phyloP scores from a whole-genome alignment of 345 rosid species.

The Eucalyptus melliodora region DNA sequence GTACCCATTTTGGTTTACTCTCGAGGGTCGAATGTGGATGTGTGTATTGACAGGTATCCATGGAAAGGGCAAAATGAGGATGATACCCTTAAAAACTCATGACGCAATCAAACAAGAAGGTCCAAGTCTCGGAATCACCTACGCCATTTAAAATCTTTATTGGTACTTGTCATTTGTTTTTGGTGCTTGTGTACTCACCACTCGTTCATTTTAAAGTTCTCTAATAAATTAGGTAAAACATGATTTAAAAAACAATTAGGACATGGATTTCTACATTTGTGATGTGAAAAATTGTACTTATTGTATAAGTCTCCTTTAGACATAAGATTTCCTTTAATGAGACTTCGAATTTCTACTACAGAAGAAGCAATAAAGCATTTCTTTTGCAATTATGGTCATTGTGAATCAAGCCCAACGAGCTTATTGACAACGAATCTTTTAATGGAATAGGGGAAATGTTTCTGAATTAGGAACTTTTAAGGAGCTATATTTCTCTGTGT shows the following conservation, averaged over 20 bases:
- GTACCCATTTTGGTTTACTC: background rate
- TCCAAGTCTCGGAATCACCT: background rate
- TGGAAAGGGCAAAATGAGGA: background rate
- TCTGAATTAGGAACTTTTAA: background rate
- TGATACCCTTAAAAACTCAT: background rate
- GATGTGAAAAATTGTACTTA: background rate
- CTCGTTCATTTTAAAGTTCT: background rate
- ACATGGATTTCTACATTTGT: background rate
- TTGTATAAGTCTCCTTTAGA: fast-evolving
- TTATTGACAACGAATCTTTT: background rate
- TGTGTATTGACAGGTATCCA: background rate
- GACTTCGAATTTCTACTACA: background rate
- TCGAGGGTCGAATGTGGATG: background rate
- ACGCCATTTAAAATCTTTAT: background rate
- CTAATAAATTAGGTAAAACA: background rate
- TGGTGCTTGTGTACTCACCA: background rate
- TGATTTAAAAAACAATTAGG: background rate
- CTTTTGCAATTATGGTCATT: background rate
- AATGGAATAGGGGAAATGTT: background rate
- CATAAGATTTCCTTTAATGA: fast-evolving
- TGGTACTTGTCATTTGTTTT: background rate
- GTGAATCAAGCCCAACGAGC: background rate
- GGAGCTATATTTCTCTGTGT: background rate
- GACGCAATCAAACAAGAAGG: background rate
- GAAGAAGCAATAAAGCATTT: background rate